Base-by-base conservation (phyloP, 2,329 filamentous ascomycete genomes). In the Myriangium duriaei region DNA sequence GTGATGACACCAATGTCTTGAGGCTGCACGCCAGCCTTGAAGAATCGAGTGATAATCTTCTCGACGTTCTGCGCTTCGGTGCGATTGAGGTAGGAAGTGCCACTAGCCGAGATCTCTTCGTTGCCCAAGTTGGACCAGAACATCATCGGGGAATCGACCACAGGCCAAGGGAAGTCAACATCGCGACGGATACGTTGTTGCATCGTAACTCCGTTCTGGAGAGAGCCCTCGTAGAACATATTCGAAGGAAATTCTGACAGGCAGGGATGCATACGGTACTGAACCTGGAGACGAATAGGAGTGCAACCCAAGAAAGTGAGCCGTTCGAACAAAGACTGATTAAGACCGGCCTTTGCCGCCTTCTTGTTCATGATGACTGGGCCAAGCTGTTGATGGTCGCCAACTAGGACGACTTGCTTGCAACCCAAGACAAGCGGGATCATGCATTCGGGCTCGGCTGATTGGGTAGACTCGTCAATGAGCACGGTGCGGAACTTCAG, bases 291-390 rank as follows among this genome's bases (percentile, higher is more conserved):
- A 37, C 88, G 82, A 49, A 95, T 95, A 5, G 91, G 91, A 28
- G 81, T 78, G 51, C 86, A 81, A 31, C 81, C 81, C n/a, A 96
- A 72, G 52, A 88, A 85, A 50, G 96, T 87, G 35, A 98, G 71
- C 51, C 91, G 85, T 64, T 98, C 91, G 54, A 98, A 98, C 7
- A 98, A 70, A n/a, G 88, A 96, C 60, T 96, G 91, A 62, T 96
- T 95, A 11, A 98, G 70, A 44, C 91, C 91, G 39, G 91, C 91
- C 63, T 96, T 96, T 44, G 91, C 91, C 11, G 91, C 91, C 63
- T 96, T 96, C 72, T 98, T 98, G 71, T 98, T 98, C 88, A 98
- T 98, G 56, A 98, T 96, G 51, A 98, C 91, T 1, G 91, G 91
- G 0, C 91, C 91, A 47, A 98, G 75, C 59, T 98, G 91, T 61